These are phyloP conservation scores for Amanita subjunquillea DNA, from an alignment of 768 basidiomycete species.

Conservation along the genomic window DNA sequence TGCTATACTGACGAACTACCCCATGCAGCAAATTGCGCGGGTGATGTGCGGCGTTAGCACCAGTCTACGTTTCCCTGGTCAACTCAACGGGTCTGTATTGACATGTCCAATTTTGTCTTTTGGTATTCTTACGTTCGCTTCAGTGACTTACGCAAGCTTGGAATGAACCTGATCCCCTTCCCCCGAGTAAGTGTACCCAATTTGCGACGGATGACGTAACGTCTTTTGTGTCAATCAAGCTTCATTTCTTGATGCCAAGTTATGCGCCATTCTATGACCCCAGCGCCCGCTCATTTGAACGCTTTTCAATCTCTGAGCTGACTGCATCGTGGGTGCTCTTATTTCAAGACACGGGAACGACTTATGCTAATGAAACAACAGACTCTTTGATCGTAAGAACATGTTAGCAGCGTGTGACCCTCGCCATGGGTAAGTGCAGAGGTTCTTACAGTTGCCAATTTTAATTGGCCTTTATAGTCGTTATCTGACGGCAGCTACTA, in stretches of 20 bases:
- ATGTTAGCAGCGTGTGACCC: slow-evolving; percentile 80
- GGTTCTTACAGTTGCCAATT: slow-evolving; percentile 10
- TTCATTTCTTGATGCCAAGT: slow-evolving; percentile 95
- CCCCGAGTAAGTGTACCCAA: slow-evolving; percentile 65
- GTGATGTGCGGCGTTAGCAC: slow-evolving; percentile 96
- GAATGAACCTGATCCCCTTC: slow-evolving; percentile 93
- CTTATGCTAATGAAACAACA: slow-evolving; percentile 14
- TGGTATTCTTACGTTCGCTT: slow-evolving; percentile 5
- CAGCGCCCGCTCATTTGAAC: slow-evolving; percentile 49
- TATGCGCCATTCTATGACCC: slow-evolving; percentile 83
- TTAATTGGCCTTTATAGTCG: slow-evolving; percentile 32
- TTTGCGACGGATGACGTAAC: slow-evolving; percentile 14
- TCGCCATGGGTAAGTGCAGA: slow-evolving; percentile 43
- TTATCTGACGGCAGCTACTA: slow-evolving; percentile 79
- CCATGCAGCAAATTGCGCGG: slow-evolving; percentile 56
- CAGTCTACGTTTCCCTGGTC: slow-evolving; percentile 87
- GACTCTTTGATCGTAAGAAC: slow-evolving; percentile 74
- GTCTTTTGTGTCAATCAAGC: slow-evolving; percentile 25
- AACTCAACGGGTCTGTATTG: slow-evolving; percentile 66
- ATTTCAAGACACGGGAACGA: background rate
- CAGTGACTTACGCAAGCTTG: slow-evolving; percentile 82
- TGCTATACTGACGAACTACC: background rate
- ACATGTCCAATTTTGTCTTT: background rate
- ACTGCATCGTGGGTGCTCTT: slow-evolving; percentile 50
- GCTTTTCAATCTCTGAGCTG: slow-evolving; percentile 54